Evolutionary conservation across 129 eudicot species (phyloP).

Genomic region (Dittrichia graveolens): DNA sequence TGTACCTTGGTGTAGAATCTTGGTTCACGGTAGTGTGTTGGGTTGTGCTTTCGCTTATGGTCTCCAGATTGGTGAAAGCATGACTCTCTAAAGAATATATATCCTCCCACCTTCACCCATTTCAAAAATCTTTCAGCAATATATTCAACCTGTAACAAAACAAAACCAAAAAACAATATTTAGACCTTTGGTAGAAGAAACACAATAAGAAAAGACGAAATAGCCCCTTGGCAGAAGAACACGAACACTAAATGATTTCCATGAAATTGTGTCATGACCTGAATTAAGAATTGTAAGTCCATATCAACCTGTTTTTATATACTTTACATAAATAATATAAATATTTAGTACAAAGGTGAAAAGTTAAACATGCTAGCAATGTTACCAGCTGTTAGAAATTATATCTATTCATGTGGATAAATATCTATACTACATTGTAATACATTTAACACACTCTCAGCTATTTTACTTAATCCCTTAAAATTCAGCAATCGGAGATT

Average conservation of each 20-base stretch:
- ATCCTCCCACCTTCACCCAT: conserved; percentile 97
- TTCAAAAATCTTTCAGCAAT: conserved; percentile 64
- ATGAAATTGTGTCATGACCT: not conserved
- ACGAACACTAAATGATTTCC: not conserved
- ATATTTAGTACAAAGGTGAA: not conserved
- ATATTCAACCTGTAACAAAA: conserved; percentile 60
- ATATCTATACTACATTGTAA: no score
- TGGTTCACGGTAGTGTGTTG: conserved; percentile 90
- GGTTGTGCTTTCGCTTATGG: conserved; percentile 76
- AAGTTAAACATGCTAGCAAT: conserved; percentile 9
- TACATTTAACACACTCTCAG: no score
- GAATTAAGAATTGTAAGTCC: not conserved
- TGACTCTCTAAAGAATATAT: conserved; percentile 84
- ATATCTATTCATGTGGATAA: no score
- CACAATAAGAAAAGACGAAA: not conserved
- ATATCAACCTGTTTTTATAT: not conserved
- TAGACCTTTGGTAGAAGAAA: conserved; percentile 2
- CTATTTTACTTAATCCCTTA: no score
- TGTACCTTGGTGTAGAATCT: conserved; percentile 90
- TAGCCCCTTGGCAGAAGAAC: not conserved
- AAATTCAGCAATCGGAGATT: no score
- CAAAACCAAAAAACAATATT: not conserved
- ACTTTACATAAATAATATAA: not conserved
- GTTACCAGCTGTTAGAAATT: no score
- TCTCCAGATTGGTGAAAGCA: conserved; percentile 97